Evolutionary conservation across 306 rosid species (phyloP), one percentile per base, ranked within the genome.

Genomic region (Macrotyloma uniflorum): DNA sequence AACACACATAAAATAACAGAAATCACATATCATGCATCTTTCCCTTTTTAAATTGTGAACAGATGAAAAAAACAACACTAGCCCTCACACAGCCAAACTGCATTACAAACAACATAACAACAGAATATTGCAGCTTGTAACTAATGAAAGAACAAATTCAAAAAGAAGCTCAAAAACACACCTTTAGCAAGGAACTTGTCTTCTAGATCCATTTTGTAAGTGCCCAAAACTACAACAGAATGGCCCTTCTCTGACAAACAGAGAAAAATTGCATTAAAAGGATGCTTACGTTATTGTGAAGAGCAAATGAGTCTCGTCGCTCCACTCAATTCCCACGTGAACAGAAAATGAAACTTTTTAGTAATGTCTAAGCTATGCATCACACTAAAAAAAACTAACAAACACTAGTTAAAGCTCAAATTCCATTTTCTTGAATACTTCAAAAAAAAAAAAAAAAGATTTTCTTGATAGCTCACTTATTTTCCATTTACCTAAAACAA

Each of bases 141-240:
- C 69, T 72, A 18, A 26, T 66, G 20, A 70, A 58, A n/a, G 28
- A 22, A 6, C 16, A 40, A 71, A 67, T 74, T 71, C 15, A 18
- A 70, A 61, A 63, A 33, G 43, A 69, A 72, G 64, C 80, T 67
- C 61, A 79, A 80, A 74, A 61, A n/a, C 74, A 66, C 80, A 90
- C 98, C 93, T 90, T 87, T 90, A 47, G 90, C 81, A 43, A 75
- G 81, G 67, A 87, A 74, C 71, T 88, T 91, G 51, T 91, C 97
- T 70, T 93, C 96, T 47, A 84, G 65, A 83, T 90, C 90, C 97
- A 91, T 90, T 9, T 63, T 42, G 63, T 16, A 84, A 71, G 50
- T 49, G 81, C 67, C 59, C 68, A 40, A 63, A 36, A 68, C 71
- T 35, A 58, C 46, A 78, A 6, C 43, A 59, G 72, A 47, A 81